Evolutionary conservation across 1,284 basidiomycete genomes (phyloP).

Genomic region (Ceratobasidium sp.): DNA sequence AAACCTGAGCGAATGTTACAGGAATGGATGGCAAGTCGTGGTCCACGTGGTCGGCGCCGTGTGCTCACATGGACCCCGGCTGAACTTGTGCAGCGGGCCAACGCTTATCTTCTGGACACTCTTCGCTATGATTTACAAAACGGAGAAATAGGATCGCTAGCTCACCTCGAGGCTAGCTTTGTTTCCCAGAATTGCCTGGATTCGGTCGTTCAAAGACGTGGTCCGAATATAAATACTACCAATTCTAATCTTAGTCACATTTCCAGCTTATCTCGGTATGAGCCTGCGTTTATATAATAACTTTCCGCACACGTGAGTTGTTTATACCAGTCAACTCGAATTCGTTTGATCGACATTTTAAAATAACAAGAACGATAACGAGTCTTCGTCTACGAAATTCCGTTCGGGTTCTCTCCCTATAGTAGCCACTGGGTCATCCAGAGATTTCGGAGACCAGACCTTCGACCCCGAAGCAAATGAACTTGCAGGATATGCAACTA

Average conservation of each 20-base stretch:
- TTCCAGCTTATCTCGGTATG: background rate
- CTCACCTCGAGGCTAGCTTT: slow-evolving; percentile 3
- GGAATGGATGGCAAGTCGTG: slow-evolving; percentile 17
- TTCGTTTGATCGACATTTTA: background rate
- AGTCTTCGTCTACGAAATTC: background rate
- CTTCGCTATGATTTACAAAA: background rate
- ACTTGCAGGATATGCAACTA: no score
- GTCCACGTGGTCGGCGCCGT: background rate
- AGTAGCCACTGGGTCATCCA: background rate
- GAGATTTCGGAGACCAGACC: background rate
- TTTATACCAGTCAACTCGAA: no score
- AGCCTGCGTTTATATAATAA: background rate
- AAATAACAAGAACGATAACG: background rate
- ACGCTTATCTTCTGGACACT: slow-evolving; percentile 4
- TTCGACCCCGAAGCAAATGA: background rate
- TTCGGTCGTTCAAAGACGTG: slow-evolving; percentile 4
- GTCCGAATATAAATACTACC: background rate
- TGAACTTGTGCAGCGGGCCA: slow-evolving; percentile 5
- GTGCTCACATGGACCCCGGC: background rate
- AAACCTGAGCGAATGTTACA: background rate
- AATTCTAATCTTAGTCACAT: background rate
- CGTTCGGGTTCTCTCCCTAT: background rate
- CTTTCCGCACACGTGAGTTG: background rate
- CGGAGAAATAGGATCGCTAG: background rate
- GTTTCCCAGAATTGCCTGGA: slow-evolving; percentile 2